phyloP scores from a whole-genome alignment of 805 yeast genomes.

The Danielia reshetovae region DNA sequence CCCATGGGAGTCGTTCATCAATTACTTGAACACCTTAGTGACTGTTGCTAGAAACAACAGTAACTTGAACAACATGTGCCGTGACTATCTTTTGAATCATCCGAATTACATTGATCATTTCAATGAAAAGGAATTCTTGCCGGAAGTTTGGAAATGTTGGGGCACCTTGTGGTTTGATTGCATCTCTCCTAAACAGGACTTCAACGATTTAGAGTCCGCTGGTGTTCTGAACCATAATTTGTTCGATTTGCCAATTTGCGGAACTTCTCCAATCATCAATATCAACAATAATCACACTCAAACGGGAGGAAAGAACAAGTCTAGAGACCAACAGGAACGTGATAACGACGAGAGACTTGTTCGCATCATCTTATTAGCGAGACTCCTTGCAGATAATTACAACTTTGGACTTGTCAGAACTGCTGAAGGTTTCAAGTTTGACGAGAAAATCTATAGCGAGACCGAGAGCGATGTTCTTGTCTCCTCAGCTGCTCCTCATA shows the following conservation, averaged over 20 bases:
- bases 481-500: constrained; percentile 14
- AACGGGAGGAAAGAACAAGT: constrained; percentile 9
- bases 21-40: constrained; percentile 58
- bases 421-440: constrained; percentile 42
- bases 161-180: constrained; percentile 78
- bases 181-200: constrained; percentile 51
- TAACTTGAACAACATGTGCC: constrained; percentile 20
- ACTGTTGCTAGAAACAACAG: constrained; percentile 25
- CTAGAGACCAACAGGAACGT: constrained; percentile 26
- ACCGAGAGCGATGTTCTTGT: constrained; percentile 21
- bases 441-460: constrained; percentile 23
- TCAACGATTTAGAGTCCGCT: constrained; percentile 43
- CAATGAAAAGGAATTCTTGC: constrained; percentile 56
- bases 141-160: constrained; percentile 84
- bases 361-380: constrained; percentile 48
- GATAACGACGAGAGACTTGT: constrained; percentile 50
- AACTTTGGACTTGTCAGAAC: constrained; percentile 54
- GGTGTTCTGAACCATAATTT: constrained; percentile 53
- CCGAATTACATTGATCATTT: constrained; percentile 46
- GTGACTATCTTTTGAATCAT: constrained; percentile 20
- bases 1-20: constrained; percentile 67
- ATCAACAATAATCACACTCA: constrained; percentile 21
- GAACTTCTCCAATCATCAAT: constrained; percentile 36
- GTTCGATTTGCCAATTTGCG: constrained; percentile 67
- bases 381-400: constrained; percentile 48